phyloP scores from a whole-genome alignment of 306 rosid species.

The Astragalus membranaceus region DNA sequence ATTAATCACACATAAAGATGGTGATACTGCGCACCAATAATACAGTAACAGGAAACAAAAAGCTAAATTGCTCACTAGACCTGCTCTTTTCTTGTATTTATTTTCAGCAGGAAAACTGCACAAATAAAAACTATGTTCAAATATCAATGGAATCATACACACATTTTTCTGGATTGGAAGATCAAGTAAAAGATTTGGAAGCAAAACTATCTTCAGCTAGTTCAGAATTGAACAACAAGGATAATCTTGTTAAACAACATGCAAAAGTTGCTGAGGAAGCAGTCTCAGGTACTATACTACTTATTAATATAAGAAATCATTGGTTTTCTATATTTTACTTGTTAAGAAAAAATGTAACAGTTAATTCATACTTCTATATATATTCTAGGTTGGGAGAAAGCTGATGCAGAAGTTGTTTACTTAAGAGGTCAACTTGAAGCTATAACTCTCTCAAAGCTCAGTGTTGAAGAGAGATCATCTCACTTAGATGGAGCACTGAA shows the following conservation, averaged over 20 bases:
- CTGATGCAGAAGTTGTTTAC: slow-evolving; percentile 82
- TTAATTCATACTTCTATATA: slow-evolving; percentile 8
- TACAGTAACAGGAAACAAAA: too few species aligned
- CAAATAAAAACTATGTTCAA: slow-evolving; percentile 68
- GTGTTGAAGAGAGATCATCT: slow-evolving; percentile 67
- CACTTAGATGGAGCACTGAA: slow-evolving; percentile 88
- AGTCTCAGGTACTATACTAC: slow-evolving; percentile 64
- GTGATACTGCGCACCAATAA: too few species aligned
- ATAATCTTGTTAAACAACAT: slow-evolving; percentile 72
- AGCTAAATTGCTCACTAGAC: neutral
- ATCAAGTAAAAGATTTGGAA: slow-evolving; percentile 54
- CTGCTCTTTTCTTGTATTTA: neutral
- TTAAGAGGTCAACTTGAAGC: slow-evolving; percentile 68
- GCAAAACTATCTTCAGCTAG: slow-evolving; percentile 53
- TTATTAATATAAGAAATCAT: neutral
- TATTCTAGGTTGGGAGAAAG: slow-evolving; percentile 89
- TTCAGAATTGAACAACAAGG: slow-evolving; percentile 66
- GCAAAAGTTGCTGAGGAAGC: slow-evolving; percentile 98
- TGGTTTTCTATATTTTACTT: neutral
- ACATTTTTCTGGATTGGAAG: slow-evolving; percentile 63
- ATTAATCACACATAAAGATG: neutral
- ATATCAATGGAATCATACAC: slow-evolving; percentile 81
- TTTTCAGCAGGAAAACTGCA: slow-evolving; percentile 48
- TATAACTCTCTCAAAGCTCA: slow-evolving; percentile 60
- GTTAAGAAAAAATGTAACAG: neutral